Evolutionary conservation across 2,329 filamentous ascomycete genomes (phyloP), one percentile per base, ranked within the genome.

Genomic region (Colletotrichum lupini): DNA sequence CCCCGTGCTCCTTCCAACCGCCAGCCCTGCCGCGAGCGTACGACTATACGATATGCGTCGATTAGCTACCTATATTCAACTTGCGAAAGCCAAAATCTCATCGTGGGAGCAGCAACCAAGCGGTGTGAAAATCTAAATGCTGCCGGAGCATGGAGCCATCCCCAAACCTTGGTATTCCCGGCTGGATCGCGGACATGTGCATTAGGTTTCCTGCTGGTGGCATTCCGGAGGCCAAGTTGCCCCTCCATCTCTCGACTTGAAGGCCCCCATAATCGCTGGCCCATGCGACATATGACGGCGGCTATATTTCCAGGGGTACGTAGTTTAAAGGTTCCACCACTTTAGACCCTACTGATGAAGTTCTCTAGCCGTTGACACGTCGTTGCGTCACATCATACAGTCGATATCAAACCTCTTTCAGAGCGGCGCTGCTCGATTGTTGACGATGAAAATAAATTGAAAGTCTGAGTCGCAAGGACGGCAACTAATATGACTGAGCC

Each of bases 121-220:
- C 67, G 53, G 67, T 73, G 46, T 65, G 66, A 42, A 42, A 42
- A 19, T 22, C 19, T 56, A 60, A 55, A 52, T 53, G 46, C 56
- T 42, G 30, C 35, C 30, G 53, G 55, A 49, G 26, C 26, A 49
- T 56, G 60, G 70, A 61, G 59, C 46, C 60, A 57, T 72, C 16
- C 24, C 58, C 16, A 58, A 53, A 57, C 37, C 64, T 62, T 68
- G 64, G 49, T 62, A 52, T 32, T 61, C 37, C 57, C 57, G 35
- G 64, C 58, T 62, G 64, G 46, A 58, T 68, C 68, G 42, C 58
- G 59, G 42, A 53, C 59, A 63, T 59, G 30, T 35, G 69, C 65
- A 68, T 64, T 63, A 68, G 59, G 66, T 62, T 73, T 73, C 59
- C 60, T 70, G 59, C 53, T 65, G 70, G 66, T 65, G 53, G 70